phyloP scores from a whole-genome alignment of 2,329 filamentous ascomycete genomes.

The Graphiopsis chlorocephala region DNA sequence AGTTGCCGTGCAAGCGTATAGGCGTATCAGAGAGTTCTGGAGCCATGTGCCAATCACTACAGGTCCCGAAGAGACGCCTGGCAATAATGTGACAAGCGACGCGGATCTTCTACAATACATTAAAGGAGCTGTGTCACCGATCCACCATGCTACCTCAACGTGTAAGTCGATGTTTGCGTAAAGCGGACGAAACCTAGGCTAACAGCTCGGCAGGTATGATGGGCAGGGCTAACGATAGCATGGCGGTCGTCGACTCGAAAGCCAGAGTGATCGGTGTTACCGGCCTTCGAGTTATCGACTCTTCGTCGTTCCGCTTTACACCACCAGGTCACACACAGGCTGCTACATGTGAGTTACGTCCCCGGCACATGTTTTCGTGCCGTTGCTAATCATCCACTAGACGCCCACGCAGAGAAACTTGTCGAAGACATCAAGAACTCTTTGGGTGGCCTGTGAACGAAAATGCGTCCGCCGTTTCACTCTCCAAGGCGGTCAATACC shows the following conservation, averaged over 20 bases:
- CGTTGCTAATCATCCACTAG: neutral
- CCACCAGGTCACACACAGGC: constrained; percentile 12
- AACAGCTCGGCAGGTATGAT: constrained; percentile 58
- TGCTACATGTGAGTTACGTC: neutral
- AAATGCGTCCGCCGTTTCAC: neutral
- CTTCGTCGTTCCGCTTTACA: constrained; percentile 9
- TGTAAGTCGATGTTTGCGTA: neutral
- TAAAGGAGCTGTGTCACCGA: constrained; percentile 23
- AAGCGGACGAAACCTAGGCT: constrained; percentile 50
- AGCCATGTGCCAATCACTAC: neutral
- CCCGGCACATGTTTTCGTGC: neutral
- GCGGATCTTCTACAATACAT: constrained; percentile 49
- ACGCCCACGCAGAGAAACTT: constrained; percentile 14
- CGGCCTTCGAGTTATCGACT: constrained; percentile 59
- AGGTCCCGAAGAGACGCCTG: constrained; percentile 41
- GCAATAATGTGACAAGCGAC: constrained; percentile 40
- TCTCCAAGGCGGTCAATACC: neutral
- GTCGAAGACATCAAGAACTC: constrained; percentile 4
- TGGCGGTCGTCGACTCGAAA: constrained; percentile 55
- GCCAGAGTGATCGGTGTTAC: constrained; percentile 57
- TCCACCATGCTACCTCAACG: constrained; percentile 8
- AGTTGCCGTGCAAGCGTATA: constrained; percentile 27
- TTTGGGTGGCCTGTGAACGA: neutral
- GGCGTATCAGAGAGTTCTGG: constrained; percentile 9
- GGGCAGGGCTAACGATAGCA: constrained; percentile 51